Base-by-base conservation (phyloP, 108 stramenopile species). In the Thalassiosira profunda region DNA sequence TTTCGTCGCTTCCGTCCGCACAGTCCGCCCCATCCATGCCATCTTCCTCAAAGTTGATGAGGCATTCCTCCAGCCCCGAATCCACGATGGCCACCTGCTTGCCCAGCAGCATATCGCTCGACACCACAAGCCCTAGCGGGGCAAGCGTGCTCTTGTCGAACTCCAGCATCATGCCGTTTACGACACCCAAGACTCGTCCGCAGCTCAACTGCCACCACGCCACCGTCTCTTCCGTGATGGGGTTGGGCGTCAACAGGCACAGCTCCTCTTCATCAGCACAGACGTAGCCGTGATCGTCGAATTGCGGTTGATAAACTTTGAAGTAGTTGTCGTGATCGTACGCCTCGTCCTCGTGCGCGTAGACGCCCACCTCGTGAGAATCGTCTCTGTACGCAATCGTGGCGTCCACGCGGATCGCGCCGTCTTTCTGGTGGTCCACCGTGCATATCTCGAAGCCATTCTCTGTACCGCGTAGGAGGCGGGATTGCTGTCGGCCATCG, bases 361-460 rank as follows among this genome's bases (percentile, higher is more conserved):
- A 80, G 11, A 86, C 74, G 23, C 82, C 79, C 28, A 81, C 80
- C 55, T 67, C 76, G 31, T 76, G 73, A 31, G 21, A 60, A 38
- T 73, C 67, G 37, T 82, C 86, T 17, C 72, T 56, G 47, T 87
- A 87, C 12, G 71, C 79, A 29, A 91, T 81, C 34, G 92, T 88
- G 15, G 90, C 94, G 72, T 92, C 92, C 2, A 90, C 53, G 8
- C 94, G 88, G 35, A 92, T 63, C 46, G 70, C 67, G 25, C 89
- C 91, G 43, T 72, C 88, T 25, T 83, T 52, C 25, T 94, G 76
- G 63, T 98, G 98, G 67, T 93, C 80, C 37, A 97, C 79, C 15
- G 97, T 97, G 67, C 86, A 97, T 29, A 98, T 84, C 51, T 92
- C 76, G 38, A 98, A 84, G 7, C 87, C 88, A 26, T 84, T 70